Conservation (phyloP, 75 land plant species). For the Picea sitchensis region DNA sequence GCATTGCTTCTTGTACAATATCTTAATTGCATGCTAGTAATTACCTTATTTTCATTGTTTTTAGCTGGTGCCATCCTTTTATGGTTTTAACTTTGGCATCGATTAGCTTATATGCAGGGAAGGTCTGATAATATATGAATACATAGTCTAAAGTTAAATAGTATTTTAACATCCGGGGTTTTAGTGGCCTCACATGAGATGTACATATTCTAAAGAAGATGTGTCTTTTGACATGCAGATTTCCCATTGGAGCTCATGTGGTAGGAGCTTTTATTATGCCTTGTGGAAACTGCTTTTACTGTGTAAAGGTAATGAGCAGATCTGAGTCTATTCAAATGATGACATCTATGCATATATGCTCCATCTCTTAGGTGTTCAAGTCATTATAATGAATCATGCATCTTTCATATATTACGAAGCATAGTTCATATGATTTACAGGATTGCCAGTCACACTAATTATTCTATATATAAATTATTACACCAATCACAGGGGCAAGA, state of each 20-base stretch:
- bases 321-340: background rate
- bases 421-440: background rate
- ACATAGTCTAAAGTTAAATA: background rate
- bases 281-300: conserved; percentile 89
- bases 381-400: background rate
- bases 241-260: conserved; percentile 84
- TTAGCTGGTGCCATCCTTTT: background rate
- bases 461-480: background rate
- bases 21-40: background rate
- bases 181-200: too few species aligned
- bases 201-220: background rate
- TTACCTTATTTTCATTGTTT: background rate
- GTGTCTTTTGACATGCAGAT: conserved; percentile 35
- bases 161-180: conserved; percentile 44
- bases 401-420: background rate
- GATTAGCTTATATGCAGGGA: background rate
- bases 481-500: conserved; percentile 74
- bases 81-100: background rate
- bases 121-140: background rate
- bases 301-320: conserved; percentile 59
- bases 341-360: background rate
- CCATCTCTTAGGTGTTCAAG: background rate
- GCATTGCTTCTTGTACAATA: background rate
- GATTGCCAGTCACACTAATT: background rate
- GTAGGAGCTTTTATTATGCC: conserved; percentile 99